These are phyloP conservation scores for Hanseniaspora vineae DNA, from an alignment of 805 yeast genomes.

Conservation along the genomic window DNA sequence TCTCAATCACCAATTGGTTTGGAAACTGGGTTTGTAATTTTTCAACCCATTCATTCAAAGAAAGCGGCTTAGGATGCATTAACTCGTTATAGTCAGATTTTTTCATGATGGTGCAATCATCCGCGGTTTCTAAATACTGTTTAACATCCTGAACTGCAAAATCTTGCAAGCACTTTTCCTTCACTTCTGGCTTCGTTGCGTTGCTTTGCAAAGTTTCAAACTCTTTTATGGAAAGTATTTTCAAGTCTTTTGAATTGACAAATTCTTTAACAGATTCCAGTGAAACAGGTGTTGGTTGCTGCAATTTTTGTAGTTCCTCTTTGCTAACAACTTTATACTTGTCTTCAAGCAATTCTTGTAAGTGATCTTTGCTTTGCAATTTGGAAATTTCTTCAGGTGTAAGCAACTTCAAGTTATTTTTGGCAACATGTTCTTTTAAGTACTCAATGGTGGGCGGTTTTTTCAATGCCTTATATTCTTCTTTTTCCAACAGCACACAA, in stretches of 20 bases:
- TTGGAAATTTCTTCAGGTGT: not conserved
- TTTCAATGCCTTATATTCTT: conserved; percentile 1
- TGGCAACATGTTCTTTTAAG: not conserved
- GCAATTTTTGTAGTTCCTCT: not conserved
- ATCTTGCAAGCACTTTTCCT: not conserved
- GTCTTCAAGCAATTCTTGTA: not conserved
- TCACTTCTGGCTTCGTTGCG: not conserved
- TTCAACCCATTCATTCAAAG: not conserved
- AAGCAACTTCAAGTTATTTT: not conserved
- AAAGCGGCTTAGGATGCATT: not conserved
- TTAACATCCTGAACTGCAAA: not conserved
- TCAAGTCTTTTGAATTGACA: conserved; percentile 3
- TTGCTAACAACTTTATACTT: not conserved
- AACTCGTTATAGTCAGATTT: not conserved
- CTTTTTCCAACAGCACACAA: conserved; percentile 7
- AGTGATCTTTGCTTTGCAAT: not conserved
- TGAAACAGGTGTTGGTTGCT: not conserved
- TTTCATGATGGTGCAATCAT: not conserved
- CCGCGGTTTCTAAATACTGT: not conserved
- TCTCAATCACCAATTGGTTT: not conserved
- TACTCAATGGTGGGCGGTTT: not conserved
- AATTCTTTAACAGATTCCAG: conserved; percentile 4
- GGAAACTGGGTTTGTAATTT: not conserved
- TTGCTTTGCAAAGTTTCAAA: conserved; percentile 1
- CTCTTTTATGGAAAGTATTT: conserved; percentile 1